These are phyloP conservation scores for Pyrenochaeta sp. DNA, from an alignment of 2,329 filamentous ascomycete genomes.

Conservation along the genomic window DNA sequence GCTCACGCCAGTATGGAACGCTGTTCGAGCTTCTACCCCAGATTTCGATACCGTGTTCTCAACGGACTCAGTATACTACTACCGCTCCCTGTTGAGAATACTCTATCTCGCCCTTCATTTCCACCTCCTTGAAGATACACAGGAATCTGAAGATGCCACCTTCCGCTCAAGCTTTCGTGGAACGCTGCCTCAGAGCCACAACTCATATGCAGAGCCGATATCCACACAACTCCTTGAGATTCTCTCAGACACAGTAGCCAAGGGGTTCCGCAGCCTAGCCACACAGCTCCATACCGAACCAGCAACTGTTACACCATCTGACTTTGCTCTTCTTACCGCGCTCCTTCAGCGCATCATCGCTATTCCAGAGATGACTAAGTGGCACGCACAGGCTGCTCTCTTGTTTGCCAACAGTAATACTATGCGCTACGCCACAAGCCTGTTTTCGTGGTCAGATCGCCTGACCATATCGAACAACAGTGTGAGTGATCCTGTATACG, in stretches of 20 bases:
- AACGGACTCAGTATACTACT: slow-evolving; percentile 70
- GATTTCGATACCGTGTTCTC: slow-evolving; percentile 68
- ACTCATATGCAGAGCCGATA: slow-evolving; percentile 41
- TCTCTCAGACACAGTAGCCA: slow-evolving; percentile 77
- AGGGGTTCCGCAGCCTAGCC: slow-evolving; percentile 82
- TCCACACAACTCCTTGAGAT: slow-evolving; percentile 71
- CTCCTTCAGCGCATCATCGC: slow-evolving; percentile 85
- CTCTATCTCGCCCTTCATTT: slow-evolving; percentile 82
- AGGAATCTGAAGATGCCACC: slow-evolving; percentile 23
- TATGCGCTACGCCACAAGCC: slow-evolving; percentile 79
- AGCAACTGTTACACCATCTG: slow-evolving; percentile 71
- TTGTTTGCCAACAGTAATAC: slow-evolving; percentile 69
- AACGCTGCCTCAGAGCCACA: slow-evolving; percentile 51
- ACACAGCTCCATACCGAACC: slow-evolving; percentile 81
- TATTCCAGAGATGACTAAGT: slow-evolving; percentile 75
- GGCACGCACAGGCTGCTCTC: slow-evolving; percentile 58
- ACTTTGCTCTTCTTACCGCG: slow-evolving; percentile 86
- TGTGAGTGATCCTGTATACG: slow-evolving; percentile 86
- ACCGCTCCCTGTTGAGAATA: slow-evolving; percentile 82
- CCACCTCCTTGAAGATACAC: slow-evolving; percentile 55
- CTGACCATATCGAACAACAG: slow-evolving; percentile 64
- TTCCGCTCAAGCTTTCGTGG: slow-evolving; percentile 47
- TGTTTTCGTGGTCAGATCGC: slow-evolving; percentile 94
- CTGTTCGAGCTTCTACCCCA: slow-evolving; percentile 61
- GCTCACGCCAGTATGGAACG: slow-evolving; percentile 66